Base-by-base conservation (phyloP, 2,329 filamentous ascomycete species). In the Diplodia intermedia region DNA sequence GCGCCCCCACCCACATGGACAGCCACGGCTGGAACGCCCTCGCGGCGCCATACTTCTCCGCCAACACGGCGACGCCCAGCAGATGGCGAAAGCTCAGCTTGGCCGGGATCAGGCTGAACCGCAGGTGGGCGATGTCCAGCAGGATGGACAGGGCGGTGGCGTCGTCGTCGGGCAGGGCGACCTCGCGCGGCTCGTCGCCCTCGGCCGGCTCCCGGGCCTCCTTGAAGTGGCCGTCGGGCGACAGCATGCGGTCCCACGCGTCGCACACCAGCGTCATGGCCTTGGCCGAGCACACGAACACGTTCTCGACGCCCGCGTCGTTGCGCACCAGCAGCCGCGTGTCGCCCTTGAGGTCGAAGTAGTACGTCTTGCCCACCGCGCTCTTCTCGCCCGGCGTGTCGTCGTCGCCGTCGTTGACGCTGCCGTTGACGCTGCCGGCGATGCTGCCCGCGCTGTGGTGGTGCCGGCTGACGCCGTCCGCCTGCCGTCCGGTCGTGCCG, bases 81-180 rank as follows among this genome's bases (percentile, higher is more conserved):
- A 79, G 69, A 11, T 73, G 67, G 0, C 56, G 6, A 8, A 77
- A 74, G 4, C 66, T 66, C 1, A 80, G 31, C 26, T 40, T 66
- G 23, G 66, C n/a, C 1, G 73, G 74, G 2, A 80, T 70, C n/a
- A 71, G 68, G 1, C 69, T 29, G 50, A 73, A 75, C 12, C 73
- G 70, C 11, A 69, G 54, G 63, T 79, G 78, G 2, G 75, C 74
- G 7, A 81, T 74, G 26, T 72, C 71, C 65, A 80, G 73, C 8
- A 80, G 29, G 1, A 78, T 69, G 0, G 67, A 56, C 68, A 81
- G 75, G 1, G 75, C 74, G 1, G 73, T 70, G 0, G 74, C 67
- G 60, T 79, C 70, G 60, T 80, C 78, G 6, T 78, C 73, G 0
- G 73, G 73, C 15, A 77, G 70, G 3, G 70, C 68, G 31, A 79